phyloP scores from a whole-genome alignment of 441 rosid genomes.

The Jatropha multifida region DNA sequence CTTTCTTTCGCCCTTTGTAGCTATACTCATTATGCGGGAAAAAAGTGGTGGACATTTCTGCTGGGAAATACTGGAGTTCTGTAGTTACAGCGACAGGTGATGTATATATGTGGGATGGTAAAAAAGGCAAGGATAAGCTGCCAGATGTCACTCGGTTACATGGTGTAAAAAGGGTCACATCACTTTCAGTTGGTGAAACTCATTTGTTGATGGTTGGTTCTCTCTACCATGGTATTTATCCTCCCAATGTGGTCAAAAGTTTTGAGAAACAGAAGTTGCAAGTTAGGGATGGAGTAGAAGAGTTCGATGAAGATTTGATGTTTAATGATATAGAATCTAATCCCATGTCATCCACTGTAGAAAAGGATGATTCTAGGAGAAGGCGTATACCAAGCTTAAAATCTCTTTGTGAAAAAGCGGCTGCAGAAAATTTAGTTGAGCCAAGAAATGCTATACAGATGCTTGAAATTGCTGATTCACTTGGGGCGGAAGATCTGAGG shows the following conservation, averaged over 20 bases:
- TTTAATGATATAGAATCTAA: slow-evolving; percentile 49
- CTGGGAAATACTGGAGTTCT: slow-evolving; percentile 92
- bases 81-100: slow-evolving; percentile 86
- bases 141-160: slow-evolving; percentile 72
- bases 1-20: slow-evolving; percentile 36
- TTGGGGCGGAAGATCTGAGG: slow-evolving; percentile 80
- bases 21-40: slow-evolving; percentile 60
- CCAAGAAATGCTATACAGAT: slow-evolving; percentile 84
- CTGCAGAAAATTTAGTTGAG: slow-evolving; percentile 86
- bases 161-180: slow-evolving; percentile 80
- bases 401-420: slow-evolving; percentile 84
- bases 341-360: slow-evolving; percentile 26
- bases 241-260: slow-evolving; percentile 35
- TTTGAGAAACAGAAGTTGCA: slow-evolving; percentile 38
- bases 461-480: slow-evolving; percentile 97
- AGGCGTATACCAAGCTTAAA: slow-evolving; percentile 67
- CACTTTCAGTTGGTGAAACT: slow-evolving; percentile 95
- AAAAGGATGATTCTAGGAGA: slow-evolving; percentile 38
- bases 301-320: slow-evolving; percentile 64
- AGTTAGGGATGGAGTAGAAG: slow-evolving; percentile 44
- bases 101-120: slow-evolving; percentile 93
- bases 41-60: slow-evolving; percentile 73
- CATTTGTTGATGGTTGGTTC: slow-evolving; percentile 84
- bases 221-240: slow-evolving; percentile 76
- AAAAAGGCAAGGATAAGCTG: slow-evolving; percentile 54